Evolutionary conservation across 306 rosid genomes (phyloP).

Genomic region (Cicer judaicum): DNA sequence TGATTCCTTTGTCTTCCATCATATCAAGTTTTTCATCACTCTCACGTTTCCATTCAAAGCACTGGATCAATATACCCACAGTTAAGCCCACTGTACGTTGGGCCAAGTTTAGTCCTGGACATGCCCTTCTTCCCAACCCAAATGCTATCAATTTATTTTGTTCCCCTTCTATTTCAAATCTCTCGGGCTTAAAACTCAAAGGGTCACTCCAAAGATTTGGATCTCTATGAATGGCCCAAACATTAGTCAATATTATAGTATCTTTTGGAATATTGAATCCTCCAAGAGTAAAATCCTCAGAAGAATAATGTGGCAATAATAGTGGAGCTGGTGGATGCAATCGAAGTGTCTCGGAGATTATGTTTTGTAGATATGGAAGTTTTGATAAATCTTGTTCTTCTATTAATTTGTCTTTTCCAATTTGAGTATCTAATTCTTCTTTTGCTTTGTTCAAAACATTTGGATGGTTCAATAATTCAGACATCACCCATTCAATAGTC

Average conservation of each 20-base stretch:
- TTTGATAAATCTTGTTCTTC: slow-evolving; percentile 32
- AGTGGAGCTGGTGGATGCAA: slow-evolving; percentile 39
- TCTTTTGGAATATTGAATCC: slow-evolving; percentile 32
- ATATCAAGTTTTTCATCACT: slow-evolving; percentile 39
- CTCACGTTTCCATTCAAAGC: slow-evolving; percentile 42
- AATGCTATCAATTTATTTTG: slow-evolving; percentile 30
- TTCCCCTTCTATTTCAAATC: slow-evolving; percentile 37
- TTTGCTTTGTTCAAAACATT: slow-evolving; percentile 20
- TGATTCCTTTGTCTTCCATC: slow-evolving; percentile 32
- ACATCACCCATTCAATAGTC: slow-evolving; percentile 39
- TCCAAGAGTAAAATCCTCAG: slow-evolving; percentile 35
- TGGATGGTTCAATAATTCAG: slow-evolving; percentile 36
- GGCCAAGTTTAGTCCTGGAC: slow-evolving; percentile 3
- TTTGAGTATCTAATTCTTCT: slow-evolving; percentile 9
- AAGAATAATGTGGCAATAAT: slow-evolving; percentile 31
- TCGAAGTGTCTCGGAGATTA: slow-evolving; percentile 31
- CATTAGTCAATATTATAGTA: slow-evolving; percentile 35
- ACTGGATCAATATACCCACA: slow-evolving; percentile 12
- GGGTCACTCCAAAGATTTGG: slow-evolving; percentile 37
- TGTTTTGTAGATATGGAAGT: slow-evolving; percentile 38
- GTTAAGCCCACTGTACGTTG: slow-evolving; percentile 36
- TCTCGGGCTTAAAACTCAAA: slow-evolving; percentile 33
- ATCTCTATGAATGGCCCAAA: slow-evolving; percentile 38
- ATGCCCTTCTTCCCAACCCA: slow-evolving; percentile 20
- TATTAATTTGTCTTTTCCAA: slow-evolving; percentile 28